phyloP scores from a whole-genome alignment of 1,284 basidiomycete species.

The Sanghuangporus baumii region DNA sequence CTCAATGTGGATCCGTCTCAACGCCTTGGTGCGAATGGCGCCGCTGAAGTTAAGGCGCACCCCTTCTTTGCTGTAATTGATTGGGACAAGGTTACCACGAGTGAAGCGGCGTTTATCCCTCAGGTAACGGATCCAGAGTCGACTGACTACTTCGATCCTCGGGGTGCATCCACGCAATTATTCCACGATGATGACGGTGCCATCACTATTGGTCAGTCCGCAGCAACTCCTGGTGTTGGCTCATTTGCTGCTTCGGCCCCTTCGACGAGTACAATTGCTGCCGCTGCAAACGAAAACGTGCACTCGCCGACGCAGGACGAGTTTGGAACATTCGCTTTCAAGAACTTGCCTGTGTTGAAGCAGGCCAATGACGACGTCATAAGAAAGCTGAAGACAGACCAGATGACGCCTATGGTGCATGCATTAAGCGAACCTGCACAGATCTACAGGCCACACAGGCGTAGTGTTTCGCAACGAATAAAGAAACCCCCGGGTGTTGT shows the following conservation, averaged over 20 bases:
- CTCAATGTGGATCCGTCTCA: conserved; percentile 78
- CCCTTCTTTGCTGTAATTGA: conserved; percentile 89
- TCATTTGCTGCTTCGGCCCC: conserved; percentile 37
- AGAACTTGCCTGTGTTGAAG: conserved; percentile 94
- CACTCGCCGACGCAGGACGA: conserved; percentile 71
- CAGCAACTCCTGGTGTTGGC: conserved; percentile 43
- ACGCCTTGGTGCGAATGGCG: conserved; percentile 84
- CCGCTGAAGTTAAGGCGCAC: conserved; percentile 90
- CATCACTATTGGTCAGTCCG: conserved; percentile 41
- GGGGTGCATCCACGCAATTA: conserved; percentile 84
- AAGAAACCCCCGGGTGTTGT: conserved; percentile 77
- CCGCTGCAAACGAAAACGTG: conserved; percentile 24
- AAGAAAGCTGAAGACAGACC: conserved; percentile 85
- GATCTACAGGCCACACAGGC: conserved; percentile 49
- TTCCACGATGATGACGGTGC: conserved; percentile 79
- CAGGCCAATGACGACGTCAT: conserved; percentile 99
- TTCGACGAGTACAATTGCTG: conserved; percentile 39
- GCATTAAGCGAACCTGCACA: conserved; percentile 60
- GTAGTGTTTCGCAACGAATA: conserved; percentile 67
- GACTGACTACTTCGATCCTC: conserved; percentile 98
- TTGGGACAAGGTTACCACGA: conserved; percentile 87
- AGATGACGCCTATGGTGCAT: conserved; percentile 67
- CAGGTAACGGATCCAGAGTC: conserved; percentile 94
- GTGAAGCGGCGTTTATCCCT: conserved; percentile 93
- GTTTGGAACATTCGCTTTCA: conserved; percentile 98